phyloP scores from a whole-genome alignment of 2,329 filamentous ascomycete genomes.

The Aspergillus arachidicola region DNA sequence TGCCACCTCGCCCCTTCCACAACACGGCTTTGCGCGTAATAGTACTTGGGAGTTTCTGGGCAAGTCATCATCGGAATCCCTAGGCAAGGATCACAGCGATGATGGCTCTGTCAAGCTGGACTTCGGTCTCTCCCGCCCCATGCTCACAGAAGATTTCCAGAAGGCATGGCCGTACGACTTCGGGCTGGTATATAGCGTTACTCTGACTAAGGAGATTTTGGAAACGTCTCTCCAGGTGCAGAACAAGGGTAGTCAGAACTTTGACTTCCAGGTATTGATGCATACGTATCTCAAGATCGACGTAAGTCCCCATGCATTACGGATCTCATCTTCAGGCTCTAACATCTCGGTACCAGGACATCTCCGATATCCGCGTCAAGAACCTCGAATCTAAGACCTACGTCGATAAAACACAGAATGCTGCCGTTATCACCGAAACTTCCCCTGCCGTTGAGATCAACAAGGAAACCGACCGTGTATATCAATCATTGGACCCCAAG shows the following conservation, averaged over 20 bases:
- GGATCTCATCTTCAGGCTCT: neutral
- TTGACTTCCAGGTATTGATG: constrained; percentile 88
- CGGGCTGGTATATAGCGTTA: constrained; percentile 90
- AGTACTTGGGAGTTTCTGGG: constrained; percentile 87
- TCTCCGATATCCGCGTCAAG: constrained; percentile 69
- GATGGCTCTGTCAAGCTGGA: constrained; percentile 86
- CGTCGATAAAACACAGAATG: constrained; percentile 78
- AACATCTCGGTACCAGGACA: constrained; percentile 62
- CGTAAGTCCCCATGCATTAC: constrained; percentile 55
- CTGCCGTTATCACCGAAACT: constrained; percentile 65
- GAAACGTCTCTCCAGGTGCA: constrained; percentile 82
- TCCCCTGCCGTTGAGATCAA: constrained; percentile 68
- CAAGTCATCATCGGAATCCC: constrained; percentile 72
- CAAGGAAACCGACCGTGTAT: constrained; percentile 84
- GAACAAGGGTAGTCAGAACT: constrained; percentile 79
- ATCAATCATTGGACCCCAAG: constrained; percentile 64
- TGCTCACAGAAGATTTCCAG: constrained; percentile 68
- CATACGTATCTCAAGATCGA: constrained; percentile 86
- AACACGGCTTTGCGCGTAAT: constrained; percentile 93
- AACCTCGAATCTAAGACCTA: constrained; percentile 78
- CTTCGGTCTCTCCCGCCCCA: constrained; percentile 80
- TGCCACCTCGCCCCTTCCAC: constrained; percentile 76
- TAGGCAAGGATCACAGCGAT: constrained; percentile 47
- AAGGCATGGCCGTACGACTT: constrained; percentile 85
- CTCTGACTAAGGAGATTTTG: constrained; percentile 72